Evolutionary conservation across 1,284 basidiomycete genomes (phyloP), one percentile per base, ranked within the genome.

Genomic region (Polyporus tsugae): DNA sequence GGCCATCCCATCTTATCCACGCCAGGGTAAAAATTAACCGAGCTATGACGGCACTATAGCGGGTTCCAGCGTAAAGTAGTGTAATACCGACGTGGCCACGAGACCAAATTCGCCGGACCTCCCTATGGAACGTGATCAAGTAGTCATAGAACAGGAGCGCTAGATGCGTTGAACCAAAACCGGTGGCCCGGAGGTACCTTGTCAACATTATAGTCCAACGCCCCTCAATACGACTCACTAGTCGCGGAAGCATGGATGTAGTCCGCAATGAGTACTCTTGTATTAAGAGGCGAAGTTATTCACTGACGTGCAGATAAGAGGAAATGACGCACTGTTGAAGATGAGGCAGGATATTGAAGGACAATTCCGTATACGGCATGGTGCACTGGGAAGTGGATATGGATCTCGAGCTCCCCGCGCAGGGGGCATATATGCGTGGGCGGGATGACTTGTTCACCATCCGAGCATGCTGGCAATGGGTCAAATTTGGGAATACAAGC

Each of bases 231-330:
- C n/a, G 41, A n/a, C 42, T 63, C 36, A 67, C 69, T 52, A 52
- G 69, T 70, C n/a, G 63, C 69, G 9, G 65, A 64, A 25, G 44
- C 57, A 49, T 70, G 69, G 39, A 66, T 67, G 33, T 67, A 67
- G 33, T 67, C 29, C 3, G 60, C 69, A 19, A 70, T 63, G 15
- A 65, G 17, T 10, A 25, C 63, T 58, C 36, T 58, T 9, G 19
- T 15, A 49, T 6, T 4, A 17, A 35, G 38, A n/a, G 53, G 38
- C 4, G 2, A 39, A 10, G 39, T 35, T 5, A 49, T 17, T 10
- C 13, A 49, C 29, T 13, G n/a, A 4, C 46, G n/a, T 11, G 7
- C n/a, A n/a, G 46, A n/a, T 4, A 13, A 22, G 9, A n/a, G n/a
- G 10, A 52, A 17, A 25, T 9, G 3, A 65, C 33, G 36, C 29